A percentile compares a stretch with the other conserved stretches of the same genome.
Conservation (phyloP, 2,329 filamentous ascomycete species). For the Cytospora paraplurivora region DNA sequence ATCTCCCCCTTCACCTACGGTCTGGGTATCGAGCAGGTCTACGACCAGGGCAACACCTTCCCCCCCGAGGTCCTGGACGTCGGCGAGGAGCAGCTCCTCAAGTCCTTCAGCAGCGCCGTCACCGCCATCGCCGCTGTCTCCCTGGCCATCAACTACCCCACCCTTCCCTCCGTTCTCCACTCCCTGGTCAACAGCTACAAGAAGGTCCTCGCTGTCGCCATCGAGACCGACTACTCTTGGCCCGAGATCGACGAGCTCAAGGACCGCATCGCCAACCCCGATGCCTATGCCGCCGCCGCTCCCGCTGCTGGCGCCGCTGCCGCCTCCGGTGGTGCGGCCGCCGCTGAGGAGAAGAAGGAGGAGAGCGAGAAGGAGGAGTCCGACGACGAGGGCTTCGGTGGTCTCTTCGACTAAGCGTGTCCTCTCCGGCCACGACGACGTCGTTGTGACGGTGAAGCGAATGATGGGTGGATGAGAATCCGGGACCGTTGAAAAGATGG, state of each 20-base stretch:
- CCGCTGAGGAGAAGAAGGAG: conserved; percentile 57
- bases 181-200: conserved; percentile 97
- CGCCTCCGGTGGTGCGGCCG: conserved; percentile 50
- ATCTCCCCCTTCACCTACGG: conserved; percentile 99
- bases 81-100: conserved; percentile 89
- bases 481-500: conserved; percentile 10
- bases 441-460: conserved; percentile 14
- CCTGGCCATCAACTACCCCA: conserved; percentile 92
- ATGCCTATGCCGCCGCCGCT: conserved; percentile 85
- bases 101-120: conserved; percentile 78
- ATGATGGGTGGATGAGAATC: conserved; percentile 20
- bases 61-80: conserved; percentile 85
- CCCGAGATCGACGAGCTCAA: conserved; percentile 96
- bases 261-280: conserved; percentile 99
- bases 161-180: conserved; percentile 94
- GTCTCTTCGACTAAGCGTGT: conserved; percentile 60
- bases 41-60: conserved; percentile 97
- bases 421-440: background rate
- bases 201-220: conserved; percentile 86
- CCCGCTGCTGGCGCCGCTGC: conserved; percentile 65
- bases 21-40: conserved; percentile 94
- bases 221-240: conserved; percentile 92
- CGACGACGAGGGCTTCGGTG: conserved; percentile 69
- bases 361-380: conserved; percentile 71
- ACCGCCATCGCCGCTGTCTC: conserved; percentile 87